A percentile compares a stretch with the other conserved stretches of the same genome.
phyloP scores from a whole-genome alignment of 176 grass and related monocot genomes.

The Bothriochloa decipiens region DNA sequence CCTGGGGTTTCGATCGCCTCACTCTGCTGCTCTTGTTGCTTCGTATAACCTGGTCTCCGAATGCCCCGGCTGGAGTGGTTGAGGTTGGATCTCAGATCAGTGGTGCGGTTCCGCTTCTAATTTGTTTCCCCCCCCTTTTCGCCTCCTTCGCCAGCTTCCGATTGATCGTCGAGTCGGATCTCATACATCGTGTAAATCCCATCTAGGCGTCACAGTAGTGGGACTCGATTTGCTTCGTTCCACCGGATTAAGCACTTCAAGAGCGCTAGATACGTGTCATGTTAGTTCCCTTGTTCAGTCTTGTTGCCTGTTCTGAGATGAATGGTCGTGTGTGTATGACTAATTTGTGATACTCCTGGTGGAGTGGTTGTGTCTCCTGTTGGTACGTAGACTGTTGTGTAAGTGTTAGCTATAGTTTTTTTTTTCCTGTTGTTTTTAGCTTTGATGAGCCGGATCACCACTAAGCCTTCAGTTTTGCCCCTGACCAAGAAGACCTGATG shows the following conservation, averaged over 20 bases:
- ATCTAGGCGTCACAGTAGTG: neutral
- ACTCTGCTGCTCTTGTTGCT: neutral
- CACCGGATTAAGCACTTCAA: neutral
- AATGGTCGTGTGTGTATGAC: no score
- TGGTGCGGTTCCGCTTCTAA: neutral
- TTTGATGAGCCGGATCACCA: no score
- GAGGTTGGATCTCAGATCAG: neutral
- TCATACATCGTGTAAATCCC: neutral
- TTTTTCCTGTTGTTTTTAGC: no score
- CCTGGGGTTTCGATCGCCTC: neutral
- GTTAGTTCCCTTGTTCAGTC: neutral
- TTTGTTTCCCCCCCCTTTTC: neutral
- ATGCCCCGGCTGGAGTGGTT: neutral
- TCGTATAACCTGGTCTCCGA: no score
- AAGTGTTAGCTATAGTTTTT: no score
- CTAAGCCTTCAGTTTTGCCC: no score
- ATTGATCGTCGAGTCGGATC: neutral
- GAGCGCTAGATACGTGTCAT: neutral
- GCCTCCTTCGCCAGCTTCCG: neutral
- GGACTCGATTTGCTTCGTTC: neutral
- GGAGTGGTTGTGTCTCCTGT: no score
- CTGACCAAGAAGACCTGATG: no score
- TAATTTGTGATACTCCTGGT: no score
- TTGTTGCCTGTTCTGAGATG: neutral
- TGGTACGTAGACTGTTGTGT: no score